Percentiles rank a stretch among this genome's conserved stretches.
These are phyloP conservation scores for Thermoascus crustaceus DNA, from an alignment of 2,329 filamentous ascomycete genomes.

Conservation along the genomic window DNA sequence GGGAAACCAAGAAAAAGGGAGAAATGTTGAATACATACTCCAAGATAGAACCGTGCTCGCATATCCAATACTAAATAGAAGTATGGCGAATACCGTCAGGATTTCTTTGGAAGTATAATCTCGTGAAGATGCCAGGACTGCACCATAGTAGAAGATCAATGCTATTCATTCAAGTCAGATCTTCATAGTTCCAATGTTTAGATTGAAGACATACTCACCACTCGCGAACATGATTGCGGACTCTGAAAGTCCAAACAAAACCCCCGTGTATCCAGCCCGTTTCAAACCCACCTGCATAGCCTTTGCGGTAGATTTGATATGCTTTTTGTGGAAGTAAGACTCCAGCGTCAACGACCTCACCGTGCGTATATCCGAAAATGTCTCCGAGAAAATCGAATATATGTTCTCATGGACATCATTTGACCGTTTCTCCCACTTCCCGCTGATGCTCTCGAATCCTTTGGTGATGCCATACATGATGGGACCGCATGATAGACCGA, in stretches of 20 bases:
- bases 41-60: conserved; percentile 61
- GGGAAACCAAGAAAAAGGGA: not conserved
- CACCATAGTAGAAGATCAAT: conserved; percentile 76
- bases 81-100: conserved; percentile 67
- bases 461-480: conserved; percentile 59
- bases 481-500: conserved; percentile 62
- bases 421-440: conserved; percentile 62
- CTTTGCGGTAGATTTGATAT: conserved; percentile 43
- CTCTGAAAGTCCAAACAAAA: conserved; percentile 71
- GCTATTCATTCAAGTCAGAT: conserved; percentile 34
- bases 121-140: conserved; percentile 49
- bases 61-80: conserved; percentile 75
- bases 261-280: conserved; percentile 58
- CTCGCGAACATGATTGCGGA: conserved; percentile 62
- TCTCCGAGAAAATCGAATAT: conserved; percentile 40
- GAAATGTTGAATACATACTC: conserved; percentile 37
- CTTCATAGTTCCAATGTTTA: not conserved
- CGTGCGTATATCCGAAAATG: conserved; percentile 69
- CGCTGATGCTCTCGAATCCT: conserved; percentile 56
- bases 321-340: conserved; percentile 58
- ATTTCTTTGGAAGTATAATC: conserved; percentile 50
- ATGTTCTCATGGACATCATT: conserved; percentile 55
- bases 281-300: conserved; percentile 56
- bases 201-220: conserved; percentile 23
- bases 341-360: conserved; percentile 71